Percentiles rank a stretch among this genome's conserved stretches.
phyloP scores from a whole-genome alignment of 164 flowering plant species.

The Piper longum region DNA sequence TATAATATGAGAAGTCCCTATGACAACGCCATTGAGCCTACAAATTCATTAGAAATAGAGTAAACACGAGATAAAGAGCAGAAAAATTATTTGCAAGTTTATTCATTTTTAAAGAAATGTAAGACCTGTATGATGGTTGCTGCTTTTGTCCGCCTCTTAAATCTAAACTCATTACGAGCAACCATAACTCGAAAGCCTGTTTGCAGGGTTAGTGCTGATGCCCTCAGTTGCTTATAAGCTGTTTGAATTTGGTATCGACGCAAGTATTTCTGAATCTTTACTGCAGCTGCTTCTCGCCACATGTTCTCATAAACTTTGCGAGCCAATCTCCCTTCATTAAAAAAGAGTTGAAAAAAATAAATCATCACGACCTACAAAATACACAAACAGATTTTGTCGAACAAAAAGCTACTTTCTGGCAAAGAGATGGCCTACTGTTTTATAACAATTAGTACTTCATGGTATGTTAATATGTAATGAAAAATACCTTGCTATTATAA shows the following conservation, averaged over 20 bases:
- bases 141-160: constrained; percentile 41
- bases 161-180: constrained; percentile 44
- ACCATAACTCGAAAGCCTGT: constrained; percentile 55
- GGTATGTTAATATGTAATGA: no score
- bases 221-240: constrained; percentile 19
- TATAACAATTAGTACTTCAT: no score
- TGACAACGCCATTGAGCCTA: constrained; percentile 73
- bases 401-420: no score
- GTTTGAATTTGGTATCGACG: constrained; percentile 38
- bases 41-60: constrained; percentile 7
- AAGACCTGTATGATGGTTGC: constrained; percentile 59
- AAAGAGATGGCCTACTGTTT: no score
- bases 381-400: not conserved
- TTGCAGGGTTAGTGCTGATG: constrained; percentile 49
- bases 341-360: not conserved
- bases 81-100: not conserved
- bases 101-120: not conserved
- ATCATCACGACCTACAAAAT: not conserved
- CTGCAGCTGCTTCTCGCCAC: constrained; percentile 50
- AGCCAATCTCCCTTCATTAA: constrained; percentile 46
- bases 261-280: constrained; percentile 53
- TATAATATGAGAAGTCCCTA: constrained; percentile 33
- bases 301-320: constrained; percentile 29
- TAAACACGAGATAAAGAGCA: not conserved
- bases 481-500: no score